These are phyloP conservation scores for Nannochloropsis gaditana DNA, from an alignment of 108 stramenopile species.

Conservation along the genomic window DNA sequence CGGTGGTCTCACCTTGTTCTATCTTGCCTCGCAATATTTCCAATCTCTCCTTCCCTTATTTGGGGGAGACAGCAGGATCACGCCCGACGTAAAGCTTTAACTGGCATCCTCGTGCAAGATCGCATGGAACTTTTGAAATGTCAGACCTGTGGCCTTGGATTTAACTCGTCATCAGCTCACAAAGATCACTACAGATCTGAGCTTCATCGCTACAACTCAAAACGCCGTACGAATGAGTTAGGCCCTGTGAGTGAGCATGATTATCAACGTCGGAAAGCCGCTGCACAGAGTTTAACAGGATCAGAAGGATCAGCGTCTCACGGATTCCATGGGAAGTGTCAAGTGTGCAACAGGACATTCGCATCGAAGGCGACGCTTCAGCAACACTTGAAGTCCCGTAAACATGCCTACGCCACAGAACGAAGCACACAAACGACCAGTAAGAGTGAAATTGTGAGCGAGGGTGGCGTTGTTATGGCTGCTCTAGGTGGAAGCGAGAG, in stretches of 20 bases:
- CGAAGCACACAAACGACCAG: background rate
- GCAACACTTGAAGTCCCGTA: conserved; percentile 11
- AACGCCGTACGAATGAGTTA: background rate
- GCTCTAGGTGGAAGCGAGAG: background rate
- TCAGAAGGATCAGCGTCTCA: background rate
- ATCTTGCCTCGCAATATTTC: too few relatives aligned
- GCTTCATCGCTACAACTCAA: conserved; percentile 5
- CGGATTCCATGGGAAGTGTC: background rate
- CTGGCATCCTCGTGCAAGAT: background rate
- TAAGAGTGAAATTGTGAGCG: too few relatives aligned
- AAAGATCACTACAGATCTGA: background rate
- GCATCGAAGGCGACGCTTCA: background rate
- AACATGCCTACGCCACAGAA: background rate
- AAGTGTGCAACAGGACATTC: background rate
- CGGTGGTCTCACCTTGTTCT: too few relatives aligned
- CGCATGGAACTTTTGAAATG: background rate
- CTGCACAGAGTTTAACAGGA: background rate
- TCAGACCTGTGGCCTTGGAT: background rate
- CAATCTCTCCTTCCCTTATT: too few relatives aligned
- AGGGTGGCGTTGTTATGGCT: too few relatives aligned
- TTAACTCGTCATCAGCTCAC: background rate
- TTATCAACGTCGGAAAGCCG: conserved; percentile 17
- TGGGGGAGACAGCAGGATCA: too few relatives aligned
- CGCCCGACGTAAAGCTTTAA: too few relatives aligned
- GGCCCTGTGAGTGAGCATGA: background rate